Evolutionary conservation across 1,284 basidiomycete species (phyloP), one percentile per base, ranked within the genome.

Genomic region (Crepidotus sp.): DNA sequence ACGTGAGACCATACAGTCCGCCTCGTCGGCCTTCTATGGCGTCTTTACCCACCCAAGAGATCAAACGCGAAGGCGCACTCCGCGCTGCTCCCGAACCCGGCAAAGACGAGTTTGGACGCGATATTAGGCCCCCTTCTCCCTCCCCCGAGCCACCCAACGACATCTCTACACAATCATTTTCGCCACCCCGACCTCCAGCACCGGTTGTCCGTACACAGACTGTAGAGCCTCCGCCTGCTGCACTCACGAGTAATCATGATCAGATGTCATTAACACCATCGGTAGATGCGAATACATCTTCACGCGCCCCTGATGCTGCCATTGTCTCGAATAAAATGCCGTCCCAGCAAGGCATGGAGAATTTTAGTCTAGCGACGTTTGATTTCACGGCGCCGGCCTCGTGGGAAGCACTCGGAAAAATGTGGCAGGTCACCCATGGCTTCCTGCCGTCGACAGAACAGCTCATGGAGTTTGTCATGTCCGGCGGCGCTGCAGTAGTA

Each of bases 61-160:
- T n/a, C 7, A 29, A 30, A 6, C 45, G 33, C 31, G 33, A 30
- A 13, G 22, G 11, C 4, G 29, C 45, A 17, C 32, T 57, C 31
- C 54, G 49, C 43, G 36, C 55, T 14, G 38, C 19, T 36, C 58
- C 53, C 53, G 60, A 63, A 49, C 49, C 62, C 24, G 74, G 66
- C 48, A 83, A 77, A 61, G 83, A 88, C 69, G 84, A 88, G 61
- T 88, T 88, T 61, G 84, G 85, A 54, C 74, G 85, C 56, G 84
- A 87, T 59, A 71, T 85, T 56, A 71, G 84, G 56, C 64, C 70
- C 26, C 59, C 63, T 43, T 75, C 76, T 27, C 68, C 70, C 37
- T 58, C 46, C 46, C 59, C 17, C 46, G 52, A 48, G 57, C 64
- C 65, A 40, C 52, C 66, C 39, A 61, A 61, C 53, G 57, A 57